Evolutionary conservation across 139 green algal genomes (phyloP), one percentile per base, ranked within the genome.

Genomic region (Chlamydomonas asymmetrica): DNA sequence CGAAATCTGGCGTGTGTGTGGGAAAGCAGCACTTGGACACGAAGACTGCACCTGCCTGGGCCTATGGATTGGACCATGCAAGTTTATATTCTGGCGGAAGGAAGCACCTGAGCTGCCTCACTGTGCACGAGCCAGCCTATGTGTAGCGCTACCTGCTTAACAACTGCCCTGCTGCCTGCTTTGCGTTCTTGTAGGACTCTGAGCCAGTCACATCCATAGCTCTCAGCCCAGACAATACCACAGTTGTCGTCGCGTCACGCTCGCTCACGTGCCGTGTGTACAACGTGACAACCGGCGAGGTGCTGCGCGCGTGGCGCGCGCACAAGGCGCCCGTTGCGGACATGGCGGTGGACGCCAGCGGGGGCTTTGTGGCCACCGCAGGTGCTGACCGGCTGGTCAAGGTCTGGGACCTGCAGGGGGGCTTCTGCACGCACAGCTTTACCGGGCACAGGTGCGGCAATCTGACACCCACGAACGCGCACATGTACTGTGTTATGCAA

Each of bases 401-500:
- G 37, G 89, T 98, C 32, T 73, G 83, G 13, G 82, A 89, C 80
- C 86, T 97, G 69, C 72, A 73, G 0, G 81, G 93, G 20, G 89
- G 89, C 35, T 98, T 88, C 80, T 96, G 91, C 86, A 99, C 96
- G 25, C 96, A 99, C 78, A 75, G 81, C 29, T 97, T 99, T 74
- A 72, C 65, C 5, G 91, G 90, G 5, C 93, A 97, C 85, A 88
- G 82, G 88, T 91, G 52, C 74, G 71, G 1, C 20, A 43, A 2
- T 4, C n/a, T 37, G n/a, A n/a, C n/a, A n/a, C n/a, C n/a, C n/a
- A n/a, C n/a, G n/a, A n/a, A n/a, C n/a, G n/a, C n/a, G n/a, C n/a
- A n/a, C n/a, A n/a, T n/a, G n/a, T n/a, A n/a, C n/a, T n/a, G n/a
- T n/a, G n/a, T n/a, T n/a, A n/a, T n/a, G n/a, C n/a, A n/a, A n/a